phyloP scores from a whole-genome alignment of 306 rosid genomes.

The Hippophae tibetana region DNA sequence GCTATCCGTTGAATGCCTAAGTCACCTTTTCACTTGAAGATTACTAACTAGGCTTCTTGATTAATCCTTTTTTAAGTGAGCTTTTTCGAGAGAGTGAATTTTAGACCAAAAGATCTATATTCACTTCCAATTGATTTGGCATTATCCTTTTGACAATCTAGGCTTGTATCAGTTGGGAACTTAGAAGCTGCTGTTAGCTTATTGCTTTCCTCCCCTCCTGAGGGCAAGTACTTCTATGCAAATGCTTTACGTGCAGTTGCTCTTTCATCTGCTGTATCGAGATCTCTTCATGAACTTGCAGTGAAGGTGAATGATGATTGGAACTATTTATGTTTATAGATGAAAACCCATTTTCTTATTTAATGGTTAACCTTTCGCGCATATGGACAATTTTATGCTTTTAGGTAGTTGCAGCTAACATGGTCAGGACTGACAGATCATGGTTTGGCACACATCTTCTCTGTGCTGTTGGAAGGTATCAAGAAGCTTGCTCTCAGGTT shows the following conservation, averaged over 20 bases:
- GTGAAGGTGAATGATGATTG: constrained; percentile 64
- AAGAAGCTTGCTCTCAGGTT: constrained; percentile 99
- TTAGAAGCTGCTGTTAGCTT: constrained; percentile 90
- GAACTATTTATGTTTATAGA: constrained; percentile 16
- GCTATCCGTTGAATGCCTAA: neutral
- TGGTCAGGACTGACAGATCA: constrained; percentile 97
- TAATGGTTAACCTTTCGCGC: constrained; percentile 8
- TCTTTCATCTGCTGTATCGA: constrained; percentile 89
- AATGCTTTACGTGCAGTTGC: constrained; percentile 98
- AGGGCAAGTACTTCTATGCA: constrained; percentile 81
- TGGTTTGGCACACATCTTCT: constrained; percentile 95
- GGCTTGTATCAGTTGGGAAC: constrained; percentile 89
- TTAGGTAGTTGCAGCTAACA: constrained; percentile 98
- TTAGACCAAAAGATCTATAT: neutral
- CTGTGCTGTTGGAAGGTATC: constrained; percentile 95
- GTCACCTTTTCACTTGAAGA: neutral
- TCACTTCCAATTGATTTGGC: constrained; percentile 1
- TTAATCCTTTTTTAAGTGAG: too few species aligned
- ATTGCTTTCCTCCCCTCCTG: constrained; percentile 94
- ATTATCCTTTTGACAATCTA: constrained; percentile 23
- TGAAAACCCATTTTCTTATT: constrained; percentile 13
- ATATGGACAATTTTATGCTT: constrained; percentile 6
- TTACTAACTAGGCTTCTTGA: neutral
- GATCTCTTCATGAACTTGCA: constrained; percentile 90
- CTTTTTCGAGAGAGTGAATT: too few species aligned